Evolutionary conservation across 1,139 yeast species (phyloP), one percentile per base, ranked within the genome.

Genomic region (Nakaseomyces kungkrabaensis): DNA sequence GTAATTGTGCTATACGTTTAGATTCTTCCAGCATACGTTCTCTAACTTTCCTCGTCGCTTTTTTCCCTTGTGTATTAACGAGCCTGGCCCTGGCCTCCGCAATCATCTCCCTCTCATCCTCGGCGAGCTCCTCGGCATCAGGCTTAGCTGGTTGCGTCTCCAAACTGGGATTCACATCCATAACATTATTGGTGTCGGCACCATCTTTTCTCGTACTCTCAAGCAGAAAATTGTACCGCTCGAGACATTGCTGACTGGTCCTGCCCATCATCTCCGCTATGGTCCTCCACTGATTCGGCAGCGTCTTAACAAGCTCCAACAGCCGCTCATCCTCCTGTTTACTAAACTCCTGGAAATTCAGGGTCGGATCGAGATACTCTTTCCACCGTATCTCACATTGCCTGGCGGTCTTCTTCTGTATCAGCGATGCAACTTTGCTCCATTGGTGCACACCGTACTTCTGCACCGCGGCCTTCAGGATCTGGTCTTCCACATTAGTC

Each of bases 211-310:
- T 11, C 60, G 70, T 3, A 47, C 77, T 84, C 51, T 82, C 85
- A n/a, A 89, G 65, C 32, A 92, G 72, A 55, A 75, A 76, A 61
- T 86, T 94, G 62, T 88, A 92, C 53, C 97, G 70, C 57, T 89
- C 96, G n/a, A 86, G 79, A 68, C 96, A 88, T 54, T 83, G 87
- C 11, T 88, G 81, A 0, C 96, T 92, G 0, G 97, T 86, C 50
- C 97, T 72, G 0, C 92, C 94, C 66, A 90, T 72, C 9, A 82
- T 67, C 5, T 87, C 81, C 0, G 95, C 85, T 32, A 92, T 85
- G 3, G 94, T 82, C 46, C 95, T 75, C 98, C 98, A 92, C 68
- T 90, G 97, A 53, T 90, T 89, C 1, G 97, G 97, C 61, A 90
- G 71, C 33, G 82, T 65, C 57, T 78, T 78, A 0, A 86, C 90